phyloP scores from a whole-genome alignment of 345 rosid genomes.

The Populus simonii region DNA sequence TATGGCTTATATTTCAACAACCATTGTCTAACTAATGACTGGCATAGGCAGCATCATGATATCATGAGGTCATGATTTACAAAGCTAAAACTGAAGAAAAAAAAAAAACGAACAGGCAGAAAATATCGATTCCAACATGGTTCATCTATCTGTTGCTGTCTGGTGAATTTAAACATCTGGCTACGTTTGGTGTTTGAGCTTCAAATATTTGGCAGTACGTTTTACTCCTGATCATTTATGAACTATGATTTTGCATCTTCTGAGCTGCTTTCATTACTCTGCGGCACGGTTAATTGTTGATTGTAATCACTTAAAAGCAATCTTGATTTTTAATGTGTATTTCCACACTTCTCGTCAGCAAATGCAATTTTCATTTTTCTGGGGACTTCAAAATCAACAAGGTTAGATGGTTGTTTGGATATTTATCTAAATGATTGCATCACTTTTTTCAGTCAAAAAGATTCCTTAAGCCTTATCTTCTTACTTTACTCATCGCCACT shows the following conservation, averaged over 20 bases:
- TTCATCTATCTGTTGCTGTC: neutral
- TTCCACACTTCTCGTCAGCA: neutral
- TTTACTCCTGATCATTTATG: neutral
- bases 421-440: neutral
- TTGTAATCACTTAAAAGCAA: neutral
- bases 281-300: neutral
- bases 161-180: neutral
- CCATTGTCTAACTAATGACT: neutral
- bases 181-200: neutral
- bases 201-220: neutral
- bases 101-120: no score
- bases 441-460: neutral
- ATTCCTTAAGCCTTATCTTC: neutral
- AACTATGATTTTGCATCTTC: neutral
- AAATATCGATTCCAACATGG: neutral
- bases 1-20: neutral
- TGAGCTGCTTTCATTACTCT: neutral
- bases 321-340: neutral
- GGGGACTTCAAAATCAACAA: neutral
- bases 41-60: neutral
- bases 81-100: neutral
- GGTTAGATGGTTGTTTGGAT: neutral
- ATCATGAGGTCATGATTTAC: neutral
- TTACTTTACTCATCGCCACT: neutral
- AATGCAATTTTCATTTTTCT: neutral